phyloP scores from a whole-genome alignment of 768 basidiomycete species.

The Rhizopogon vesiculosus region DNA sequence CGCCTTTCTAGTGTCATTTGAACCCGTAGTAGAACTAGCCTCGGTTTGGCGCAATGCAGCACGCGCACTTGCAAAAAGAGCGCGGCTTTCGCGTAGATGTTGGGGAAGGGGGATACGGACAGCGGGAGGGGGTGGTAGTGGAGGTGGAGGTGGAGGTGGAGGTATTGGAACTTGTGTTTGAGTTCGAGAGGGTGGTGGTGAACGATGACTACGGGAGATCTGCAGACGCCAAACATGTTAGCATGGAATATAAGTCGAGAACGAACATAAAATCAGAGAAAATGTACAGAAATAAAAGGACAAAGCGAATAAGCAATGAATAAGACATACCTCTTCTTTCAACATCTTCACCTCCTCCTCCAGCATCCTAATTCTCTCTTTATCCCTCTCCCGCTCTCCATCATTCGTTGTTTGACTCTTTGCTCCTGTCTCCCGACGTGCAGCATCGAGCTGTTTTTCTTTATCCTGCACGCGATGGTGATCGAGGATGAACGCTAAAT shows the following conservation, averaged over 20 bases:
- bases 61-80: constrained; percentile 54
- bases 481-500: constrained; percentile 23
- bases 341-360: constrained; percentile 62
- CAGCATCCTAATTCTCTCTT: constrained; percentile 56
- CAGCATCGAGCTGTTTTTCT: constrained; percentile 58
- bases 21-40: constrained; percentile 22
- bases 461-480: constrained; percentile 51
- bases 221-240: constrained; percentile 15
- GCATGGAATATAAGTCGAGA: background rate
- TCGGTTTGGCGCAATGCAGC: constrained; percentile 66
- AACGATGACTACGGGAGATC: constrained; percentile 40
- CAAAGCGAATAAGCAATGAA: background rate
- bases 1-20: constrained; percentile 42
- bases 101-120: constrained; percentile 19
- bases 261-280: background rate
- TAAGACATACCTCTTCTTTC: constrained; percentile 46
- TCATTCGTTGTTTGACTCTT: constrained; percentile 22
- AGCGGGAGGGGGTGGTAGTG: constrained; percentile 26
- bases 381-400: constrained; percentile 48
- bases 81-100: background rate
- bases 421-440: constrained; percentile 42
- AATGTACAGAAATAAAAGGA: background rate
- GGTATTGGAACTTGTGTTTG: constrained; percentile 24
- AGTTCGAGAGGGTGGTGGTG: constrained; percentile 5
- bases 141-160: constrained; percentile 35